Conservation (phyloP, 179 eudicot genomes). For the Silene vulgaris region DNA sequence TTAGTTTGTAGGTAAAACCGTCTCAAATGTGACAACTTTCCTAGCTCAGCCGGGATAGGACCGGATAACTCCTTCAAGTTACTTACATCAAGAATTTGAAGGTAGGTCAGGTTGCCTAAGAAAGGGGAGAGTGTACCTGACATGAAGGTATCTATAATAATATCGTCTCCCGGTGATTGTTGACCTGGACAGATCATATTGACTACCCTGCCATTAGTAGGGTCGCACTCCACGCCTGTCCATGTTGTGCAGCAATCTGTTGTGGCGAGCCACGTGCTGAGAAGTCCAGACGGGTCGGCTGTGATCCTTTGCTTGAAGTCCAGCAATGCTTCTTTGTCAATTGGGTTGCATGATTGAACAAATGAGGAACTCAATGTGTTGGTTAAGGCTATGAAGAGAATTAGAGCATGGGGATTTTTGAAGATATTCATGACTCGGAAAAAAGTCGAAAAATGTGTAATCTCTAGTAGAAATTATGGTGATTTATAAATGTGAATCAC, state of each 20-base stretch:
- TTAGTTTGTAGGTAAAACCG: constrained; percentile 41
- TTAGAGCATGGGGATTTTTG: neutral
- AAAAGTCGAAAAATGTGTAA: neutral
- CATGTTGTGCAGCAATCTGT: constrained; percentile 56
- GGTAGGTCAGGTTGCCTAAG: constrained; percentile 47
- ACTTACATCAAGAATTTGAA: constrained; percentile 48
- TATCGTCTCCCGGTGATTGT: constrained; percentile 32
- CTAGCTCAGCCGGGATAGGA: constrained; percentile 45
- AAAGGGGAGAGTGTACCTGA: constrained; percentile 54
- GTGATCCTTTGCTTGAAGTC: constrained; percentile 47
- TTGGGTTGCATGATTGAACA: constrained; percentile 37
- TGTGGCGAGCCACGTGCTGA: constrained; percentile 43
- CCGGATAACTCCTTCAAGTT: constrained; percentile 46
- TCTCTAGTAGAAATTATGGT: neutral
- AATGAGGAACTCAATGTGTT: neutral
- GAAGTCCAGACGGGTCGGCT: constrained; percentile 39
- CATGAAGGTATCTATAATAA: constrained; percentile 44
- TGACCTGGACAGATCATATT: constrained; percentile 44
- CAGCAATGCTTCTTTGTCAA: constrained; percentile 49
- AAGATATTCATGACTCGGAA: constrained; percentile 2
- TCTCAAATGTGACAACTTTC: constrained; percentile 32
- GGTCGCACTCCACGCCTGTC: constrained; percentile 51
- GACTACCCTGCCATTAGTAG: constrained; percentile 37
- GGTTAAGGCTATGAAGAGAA: constrained; percentile 1
- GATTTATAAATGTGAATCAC: neutral